Evolutionary conservation across 345 rosid genomes (phyloP).

Genomic region (Heritiera fomes): DNA sequence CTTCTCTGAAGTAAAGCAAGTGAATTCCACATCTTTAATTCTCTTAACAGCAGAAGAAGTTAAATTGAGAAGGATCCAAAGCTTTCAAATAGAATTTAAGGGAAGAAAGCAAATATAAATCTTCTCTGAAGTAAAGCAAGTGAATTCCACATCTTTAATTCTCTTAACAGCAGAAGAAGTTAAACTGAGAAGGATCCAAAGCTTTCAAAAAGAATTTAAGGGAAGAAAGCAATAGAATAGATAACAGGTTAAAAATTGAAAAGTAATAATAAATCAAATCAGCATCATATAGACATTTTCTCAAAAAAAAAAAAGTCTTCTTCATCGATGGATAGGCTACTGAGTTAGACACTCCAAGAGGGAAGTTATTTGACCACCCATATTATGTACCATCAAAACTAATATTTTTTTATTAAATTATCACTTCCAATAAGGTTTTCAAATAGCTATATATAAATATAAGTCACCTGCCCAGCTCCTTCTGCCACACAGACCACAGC

Average conservation of each 20-base stretch:
- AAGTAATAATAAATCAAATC: neutral
- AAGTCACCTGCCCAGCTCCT: slow-evolving; percentile 96
- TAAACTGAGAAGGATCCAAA: neutral
- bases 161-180: neutral
- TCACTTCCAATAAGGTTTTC: neutral
- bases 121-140: neutral
- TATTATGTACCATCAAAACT: neutral
- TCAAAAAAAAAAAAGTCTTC: neutral
- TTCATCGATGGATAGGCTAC: neutral
- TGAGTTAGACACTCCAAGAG: neutral
- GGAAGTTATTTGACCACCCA: neutral
- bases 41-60: neutral
- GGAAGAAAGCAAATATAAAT: neutral
- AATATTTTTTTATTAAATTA: neutral
- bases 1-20: neutral
- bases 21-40: neutral
- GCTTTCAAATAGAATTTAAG: neutral
- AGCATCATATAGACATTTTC: neutral
- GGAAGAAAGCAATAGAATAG: neutral
- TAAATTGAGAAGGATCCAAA: neutral
- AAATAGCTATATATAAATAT: slow-evolving; percentile 1
- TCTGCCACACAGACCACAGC: slow-evolving; percentile 98
- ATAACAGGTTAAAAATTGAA: neutral
- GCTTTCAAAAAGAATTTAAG: neutral
- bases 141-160: neutral